Percentiles rank a stretch among this genome's conserved stretches.
Conservation (phyloP, 2,329 filamentous ascomycete genomes). For the Sporothrix phasma region DNA sequence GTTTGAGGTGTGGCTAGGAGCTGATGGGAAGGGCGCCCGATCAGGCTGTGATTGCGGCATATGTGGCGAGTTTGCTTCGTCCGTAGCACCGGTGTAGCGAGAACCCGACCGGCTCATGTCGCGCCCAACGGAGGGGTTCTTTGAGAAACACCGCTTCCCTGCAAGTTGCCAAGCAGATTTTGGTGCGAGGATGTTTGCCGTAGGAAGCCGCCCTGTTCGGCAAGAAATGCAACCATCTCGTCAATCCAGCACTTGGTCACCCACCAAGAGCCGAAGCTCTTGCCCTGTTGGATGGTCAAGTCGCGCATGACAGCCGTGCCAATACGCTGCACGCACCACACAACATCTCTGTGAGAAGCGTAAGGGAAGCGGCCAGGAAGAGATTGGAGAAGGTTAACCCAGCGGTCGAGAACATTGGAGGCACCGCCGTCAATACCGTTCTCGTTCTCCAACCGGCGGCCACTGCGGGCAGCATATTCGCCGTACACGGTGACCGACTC, state of each 20-base stretch:
- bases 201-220: conserved; percentile 84
- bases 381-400: conserved; percentile 61
- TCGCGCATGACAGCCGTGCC: conserved; percentile 72
- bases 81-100: conserved; percentile 36
- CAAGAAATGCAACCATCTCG: conserved; percentile 85
- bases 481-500: conserved; percentile 53
- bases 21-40: conserved; percentile 39
- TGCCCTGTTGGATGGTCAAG: conserved; percentile 65
- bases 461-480: conserved; percentile 41
- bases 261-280: conserved; percentile 87
- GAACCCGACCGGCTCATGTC: conserved; percentile 29
- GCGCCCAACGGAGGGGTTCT: conserved; percentile 21
- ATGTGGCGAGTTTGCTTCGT: conserved; percentile 36
- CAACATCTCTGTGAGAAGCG: conserved; percentile 59
- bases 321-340: conserved; percentile 66
- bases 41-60: conserved; percentile 40
- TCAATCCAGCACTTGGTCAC: conserved; percentile 93
- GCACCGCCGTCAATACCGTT: conserved; percentile 32
- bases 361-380: conserved; percentile 65
- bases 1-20: conserved; percentile 25
- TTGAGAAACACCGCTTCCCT: conserved; percentile 19
- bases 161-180: conserved; percentile 4
- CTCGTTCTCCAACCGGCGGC: conserved; percentile 32
- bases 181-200: conserved; percentile 38
- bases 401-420: conserved; percentile 66